A percentile compares a stretch with the other conserved stretches of the same genome.
Conservation (phyloP, 495 filamentous ascomycete genomes). For the Aspergillus nanangensis region DNA sequence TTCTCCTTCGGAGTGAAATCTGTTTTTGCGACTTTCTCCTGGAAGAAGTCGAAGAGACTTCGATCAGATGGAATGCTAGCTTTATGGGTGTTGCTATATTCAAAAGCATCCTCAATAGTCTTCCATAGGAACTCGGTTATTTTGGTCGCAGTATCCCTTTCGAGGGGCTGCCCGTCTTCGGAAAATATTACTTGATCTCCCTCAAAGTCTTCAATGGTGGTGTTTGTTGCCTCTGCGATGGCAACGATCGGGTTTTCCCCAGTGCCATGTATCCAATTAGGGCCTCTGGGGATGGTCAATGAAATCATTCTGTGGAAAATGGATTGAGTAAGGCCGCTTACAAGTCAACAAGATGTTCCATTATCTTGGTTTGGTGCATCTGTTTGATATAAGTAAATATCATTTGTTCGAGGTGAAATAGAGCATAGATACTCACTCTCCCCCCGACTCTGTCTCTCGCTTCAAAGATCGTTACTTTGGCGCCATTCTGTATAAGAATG, state of each 20-base stretch:
- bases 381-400: constrained; percentile 11
- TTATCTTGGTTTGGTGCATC: constrained; percentile 36
- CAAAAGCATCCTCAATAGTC: constrained; percentile 72
- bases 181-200: constrained; percentile 56
- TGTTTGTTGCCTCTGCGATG: constrained; percentile 66
- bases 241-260: constrained; percentile 78
- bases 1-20: constrained; percentile 48
- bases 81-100: constrained; percentile 66
- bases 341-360: constrained; percentile 44
- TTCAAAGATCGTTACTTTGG: constrained; percentile 80
- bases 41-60: constrained; percentile 78
- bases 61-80: constrained; percentile 57
- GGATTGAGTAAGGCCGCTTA: constrained; percentile 14
- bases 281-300: constrained; percentile 50
- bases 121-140: constrained; percentile 68
- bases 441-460: constrained; percentile 81
- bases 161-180: constrained; percentile 54
- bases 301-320: constrained; percentile 1
- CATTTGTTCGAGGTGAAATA: neutral
- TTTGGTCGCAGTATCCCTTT: constrained; percentile 45
- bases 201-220: constrained; percentile 51
- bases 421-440: constrained; percentile 48
- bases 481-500: constrained; percentile 71
- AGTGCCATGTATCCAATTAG: constrained; percentile 95
- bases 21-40: constrained; percentile 53